These are phyloP conservation scores for Linum lewisii DNA, from an alignment of 345 rosid species.

Conservation along the genomic window DNA sequence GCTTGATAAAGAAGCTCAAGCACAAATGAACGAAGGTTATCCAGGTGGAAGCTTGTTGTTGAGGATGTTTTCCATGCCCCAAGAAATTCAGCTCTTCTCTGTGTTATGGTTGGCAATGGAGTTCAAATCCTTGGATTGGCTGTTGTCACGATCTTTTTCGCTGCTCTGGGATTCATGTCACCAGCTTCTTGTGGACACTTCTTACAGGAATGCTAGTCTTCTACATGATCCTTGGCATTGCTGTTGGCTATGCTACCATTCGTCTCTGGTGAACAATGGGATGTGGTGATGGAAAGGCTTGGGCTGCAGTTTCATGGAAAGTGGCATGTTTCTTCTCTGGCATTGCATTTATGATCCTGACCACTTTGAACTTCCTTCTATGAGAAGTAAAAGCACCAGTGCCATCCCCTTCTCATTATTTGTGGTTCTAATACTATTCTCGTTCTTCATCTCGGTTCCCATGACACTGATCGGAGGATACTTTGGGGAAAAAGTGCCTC, in stretches of 20 bases:
- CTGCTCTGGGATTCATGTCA: constrained; percentile 78
- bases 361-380: constrained; percentile 46
- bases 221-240: constrained; percentile 62
- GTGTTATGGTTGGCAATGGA: constrained; percentile 68
- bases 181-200: constrained; percentile 75
- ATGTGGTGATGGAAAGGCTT: constrained; percentile 45
- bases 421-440: constrained; percentile 38
- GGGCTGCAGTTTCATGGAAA: constrained; percentile 62
- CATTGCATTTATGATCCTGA: constrained; percentile 51
- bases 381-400: constrained; percentile 71
- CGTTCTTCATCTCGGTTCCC: constrained; percentile 70
- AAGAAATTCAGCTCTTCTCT: constrained; percentile 39
- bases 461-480: constrained; percentile 59
- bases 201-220: constrained; percentile 64
- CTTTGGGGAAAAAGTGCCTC: constrained; percentile 54
- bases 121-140: constrained; percentile 77
- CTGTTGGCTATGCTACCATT: constrained; percentile 63
- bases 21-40: neutral
- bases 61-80: constrained; percentile 78
- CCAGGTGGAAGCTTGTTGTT: constrained; percentile 30
- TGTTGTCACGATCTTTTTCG: constrained; percentile 53
- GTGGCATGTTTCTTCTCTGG: constrained; percentile 77
- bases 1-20: constrained; percentile 27
- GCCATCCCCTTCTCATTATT: constrained; percentile 60
- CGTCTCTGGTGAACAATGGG: constrained; percentile 64